Base-by-base conservation (phyloP, 371 early-diverging fungal species). In the Capillidium heterosporum region DNA sequence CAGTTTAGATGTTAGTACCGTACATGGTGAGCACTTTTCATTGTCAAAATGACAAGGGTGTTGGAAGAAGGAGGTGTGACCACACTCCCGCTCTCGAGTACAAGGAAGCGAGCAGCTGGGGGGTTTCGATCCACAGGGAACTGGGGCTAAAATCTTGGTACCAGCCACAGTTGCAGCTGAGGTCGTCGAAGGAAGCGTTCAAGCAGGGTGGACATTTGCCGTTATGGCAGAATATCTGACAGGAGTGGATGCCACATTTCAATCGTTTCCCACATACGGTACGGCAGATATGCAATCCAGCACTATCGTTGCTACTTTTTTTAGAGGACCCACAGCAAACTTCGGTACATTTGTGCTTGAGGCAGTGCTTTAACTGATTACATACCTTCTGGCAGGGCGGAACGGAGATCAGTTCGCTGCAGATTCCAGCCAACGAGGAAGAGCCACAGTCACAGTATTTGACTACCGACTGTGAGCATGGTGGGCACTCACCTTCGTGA, bases 41-140 rank as follows among this genome's bases (percentile, higher is more conserved):
- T 63, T 68, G 57, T 82, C 84, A 0, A 76, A 73, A 63, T 88
- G 89, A 59, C 89, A 88, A 48, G 74, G 76, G 57, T 88, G 89
- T 23, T 76, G 60, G 17, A 79, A 64, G n/a, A n/a, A n/a, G 2
- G 73, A 74, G 13, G 74, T 61, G 58, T 88, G 89, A 7, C 82
- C 86, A 66, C 89, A 88, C 15, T 72, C 62, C 13, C 78, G 70
- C 2, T 67, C 63, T 10, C 84, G 76, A 17, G 63, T 69, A 67
- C 89, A 88, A 4, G 78, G 65, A 61, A 75, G 67, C 32, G 66
- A 72, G 60, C 89, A 88, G 1, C 70, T 63, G 0, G 86, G 89
- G 3, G 81, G 58, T 48, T 69, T 61, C 0, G 77, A 72, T 1
- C 87, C 87, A 47, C 89, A 88, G 2, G 81, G 67, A 32, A 87